Base-by-base conservation (phyloP, 495 filamentous ascomycete genomes). In the Penicillium bovifimosum region DNA sequence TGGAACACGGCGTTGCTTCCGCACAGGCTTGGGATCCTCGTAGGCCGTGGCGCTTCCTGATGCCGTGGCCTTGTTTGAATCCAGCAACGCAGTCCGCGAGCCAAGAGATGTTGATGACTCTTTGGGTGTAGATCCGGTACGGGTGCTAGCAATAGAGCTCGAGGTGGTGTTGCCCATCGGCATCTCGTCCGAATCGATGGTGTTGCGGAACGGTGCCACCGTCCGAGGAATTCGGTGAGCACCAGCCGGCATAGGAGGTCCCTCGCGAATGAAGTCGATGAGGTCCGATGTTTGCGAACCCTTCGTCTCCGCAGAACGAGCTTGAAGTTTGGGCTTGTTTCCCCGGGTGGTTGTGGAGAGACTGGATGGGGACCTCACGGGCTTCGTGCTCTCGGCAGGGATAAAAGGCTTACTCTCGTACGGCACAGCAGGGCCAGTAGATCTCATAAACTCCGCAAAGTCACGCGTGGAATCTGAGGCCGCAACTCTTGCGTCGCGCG, bases 181-280 rank as follows among this genome's bases (percentile, higher is more conserved):
- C 52, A 88, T 72, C 35, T 90, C 86, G 49, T 93, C 88, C 26
- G 88, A 91, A 62, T 96, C 91, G 76, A 89, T 85, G 1, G 90
- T 90, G 48, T 79, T 83, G 28, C 89, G 79, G 73, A 95, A 91
- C 13, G 91, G 89, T 11, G 90, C 90, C 28, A 95, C 87, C 11
- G 80, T 78, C n/a, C 86, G 87, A 28, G 90, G 86, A 56, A 91
- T 91, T 28, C 88, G 81, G 42, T 80, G 87, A 47, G 75, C 63
- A 26, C 74, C 74, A 9, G 61, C 74, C 6, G 63, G 63, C 46
- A 68, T 74, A 0, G 84, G 81, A 7, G 92, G 85, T 1, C 92
- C 88, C 66, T 87, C 83, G 42, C 91, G 84, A 47, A 98, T 91
- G 70, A 97, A 97, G 60, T 97, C 90, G 45, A 96, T 95, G 34